phyloP scores from a whole-genome alignment of 164 flowering plant genomes.

The Echeveria elegans region DNA sequence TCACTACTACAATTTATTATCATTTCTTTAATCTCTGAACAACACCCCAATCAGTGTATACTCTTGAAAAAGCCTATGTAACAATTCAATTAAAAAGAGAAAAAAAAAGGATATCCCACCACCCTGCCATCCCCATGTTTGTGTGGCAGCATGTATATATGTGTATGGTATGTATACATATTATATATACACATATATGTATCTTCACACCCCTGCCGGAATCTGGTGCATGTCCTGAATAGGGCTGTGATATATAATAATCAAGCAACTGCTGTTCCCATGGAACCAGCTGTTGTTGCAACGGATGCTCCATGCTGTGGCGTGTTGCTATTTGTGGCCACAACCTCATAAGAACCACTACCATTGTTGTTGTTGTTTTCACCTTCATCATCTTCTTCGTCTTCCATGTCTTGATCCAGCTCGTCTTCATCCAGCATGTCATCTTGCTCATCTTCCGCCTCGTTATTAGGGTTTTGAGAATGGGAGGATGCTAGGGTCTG shows the following conservation, averaged over 20 bases:
- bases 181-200: too few relatives aligned
- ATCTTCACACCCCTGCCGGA: background rate
- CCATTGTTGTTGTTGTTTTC: constrained; percentile 25
- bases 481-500: background rate
- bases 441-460: constrained; percentile 14
- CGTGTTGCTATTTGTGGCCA: too few relatives aligned
- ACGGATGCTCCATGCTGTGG: constrained; percentile 1
- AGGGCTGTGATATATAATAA: background rate
- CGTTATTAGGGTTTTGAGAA: constrained; percentile 12
- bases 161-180: background rate
- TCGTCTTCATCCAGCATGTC: constrained; percentile 23
- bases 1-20: background rate
- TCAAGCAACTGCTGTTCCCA: background rate
- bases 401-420: constrained; percentile 23
- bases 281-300: background rate
- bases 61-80: background rate
- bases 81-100: background rate
- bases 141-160: background rate
- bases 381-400: constrained; percentile 23
- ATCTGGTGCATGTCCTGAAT: background rate
- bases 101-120: background rate
- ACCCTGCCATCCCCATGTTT: too few relatives aligned
- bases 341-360: too few relatives aligned
- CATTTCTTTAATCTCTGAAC: background rate
- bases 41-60: background rate